Evolutionary conservation across 805 yeast species (phyloP), one percentile per base, ranked within the genome.

Genomic region (Candida saitoana): DNA sequence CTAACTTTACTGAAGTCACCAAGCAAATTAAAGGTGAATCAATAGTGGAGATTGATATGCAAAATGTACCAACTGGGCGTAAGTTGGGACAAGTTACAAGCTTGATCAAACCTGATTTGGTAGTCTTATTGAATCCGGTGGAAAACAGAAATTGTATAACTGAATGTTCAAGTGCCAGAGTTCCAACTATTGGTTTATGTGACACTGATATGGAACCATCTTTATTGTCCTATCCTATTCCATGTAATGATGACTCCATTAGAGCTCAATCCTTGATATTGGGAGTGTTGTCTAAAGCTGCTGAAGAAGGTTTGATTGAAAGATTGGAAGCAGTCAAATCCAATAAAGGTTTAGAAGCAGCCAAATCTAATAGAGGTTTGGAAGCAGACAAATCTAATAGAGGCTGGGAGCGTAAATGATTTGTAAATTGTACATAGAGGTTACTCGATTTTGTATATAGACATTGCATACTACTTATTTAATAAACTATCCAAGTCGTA

Each of bases 141-240:
- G 96, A 89, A 57, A 87, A 87, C 69, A 73, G 87, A 54, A 82
- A 80, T 52, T 83, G 90, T 39, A 67, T 93, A 39, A 73, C 73
- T 39, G 99, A 93, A 65, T 93, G 97, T 48, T 76, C 79, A 51
- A 79, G 80, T 56, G 73, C 82, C 45, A 77, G 95, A 60, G 78
- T 93, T 24, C 99, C 99, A 44, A 89, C 97, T 0, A 80, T 93
- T 53, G 98, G 96, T 20, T 76, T 93, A 44, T 80, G 93, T 48
- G 99, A 93, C 65, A 90, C 98, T 17, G 91, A 93, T 63, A 81
- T 85, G 60, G 96, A 93, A 59, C 95, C 97, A 6, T 77, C 86
- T 12, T 67, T 84, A 51, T 86, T 91, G 41, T 88, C 96, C 1
- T 93, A 93, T 58, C 95, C 98, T 39, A 86, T 93, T 50, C 98